Evolutionary conservation across 139 green algal genomes (phyloP).

Genomic region (Micractinium sp.): DNA sequence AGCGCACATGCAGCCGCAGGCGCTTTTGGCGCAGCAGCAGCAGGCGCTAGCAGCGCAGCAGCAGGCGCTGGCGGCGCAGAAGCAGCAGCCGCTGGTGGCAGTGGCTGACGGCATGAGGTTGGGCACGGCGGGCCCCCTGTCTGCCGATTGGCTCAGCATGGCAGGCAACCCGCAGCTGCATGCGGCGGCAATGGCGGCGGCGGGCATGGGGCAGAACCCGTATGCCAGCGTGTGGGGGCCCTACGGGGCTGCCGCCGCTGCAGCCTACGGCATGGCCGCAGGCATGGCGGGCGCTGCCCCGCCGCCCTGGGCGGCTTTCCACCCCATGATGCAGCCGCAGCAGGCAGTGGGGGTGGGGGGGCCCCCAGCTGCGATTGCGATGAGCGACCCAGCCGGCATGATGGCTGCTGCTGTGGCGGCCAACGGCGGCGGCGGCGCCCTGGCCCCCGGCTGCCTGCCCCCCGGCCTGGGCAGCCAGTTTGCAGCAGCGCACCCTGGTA

Average conservation of each 20-base stretch:
- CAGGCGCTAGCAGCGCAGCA: not conserved
- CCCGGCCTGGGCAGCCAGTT: not conserved
- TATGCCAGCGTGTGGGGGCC: constrained; percentile 7
- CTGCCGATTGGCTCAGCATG: not conserved
- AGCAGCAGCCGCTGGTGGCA: not conserved
- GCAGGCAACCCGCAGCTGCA: constrained; percentile 3
- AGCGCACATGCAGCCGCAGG: not conserved
- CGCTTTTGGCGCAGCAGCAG: not conserved
- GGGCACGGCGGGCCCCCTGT: not conserved
- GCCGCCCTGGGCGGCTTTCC: not conserved
- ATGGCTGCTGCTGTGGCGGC: not conserved
- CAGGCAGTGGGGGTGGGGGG: not conserved
- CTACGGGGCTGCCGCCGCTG: not conserved
- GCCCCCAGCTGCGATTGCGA: no score
- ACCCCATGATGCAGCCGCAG: not conserved
- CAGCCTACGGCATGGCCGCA: no score
- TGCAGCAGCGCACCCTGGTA: not conserved
- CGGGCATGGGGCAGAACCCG: not conserved
- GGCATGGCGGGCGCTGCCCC: not conserved
- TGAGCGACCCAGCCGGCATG: not conserved
- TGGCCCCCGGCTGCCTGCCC: not conserved
- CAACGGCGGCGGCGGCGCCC: not conserved
- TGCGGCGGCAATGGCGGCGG: not conserved
- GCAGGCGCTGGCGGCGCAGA: not conserved
- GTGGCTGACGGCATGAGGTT: not conserved